These are phyloP conservation scores for Petunia secreta DNA, from an alignment of 257 asterid genomes.

Conservation along the genomic window DNA sequence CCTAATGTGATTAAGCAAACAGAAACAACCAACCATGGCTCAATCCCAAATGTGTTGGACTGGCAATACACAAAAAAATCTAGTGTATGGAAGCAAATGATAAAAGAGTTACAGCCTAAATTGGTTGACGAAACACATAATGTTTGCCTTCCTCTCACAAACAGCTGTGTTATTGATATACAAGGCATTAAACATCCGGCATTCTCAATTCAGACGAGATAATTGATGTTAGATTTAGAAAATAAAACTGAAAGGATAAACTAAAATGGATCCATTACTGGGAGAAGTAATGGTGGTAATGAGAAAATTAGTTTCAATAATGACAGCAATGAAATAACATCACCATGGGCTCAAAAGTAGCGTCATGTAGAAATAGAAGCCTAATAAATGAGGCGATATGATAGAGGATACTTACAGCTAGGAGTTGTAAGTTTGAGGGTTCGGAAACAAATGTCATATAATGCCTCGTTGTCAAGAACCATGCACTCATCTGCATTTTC, in stretches of 20 bases:
- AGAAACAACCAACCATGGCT: not conserved
- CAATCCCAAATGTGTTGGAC: not conserved
- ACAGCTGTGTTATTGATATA: not conserved
- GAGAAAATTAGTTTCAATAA: not conserved
- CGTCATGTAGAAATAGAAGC: not conserved
- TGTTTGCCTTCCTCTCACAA: not conserved
- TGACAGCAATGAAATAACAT: not conserved
- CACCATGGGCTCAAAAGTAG: not conserved
- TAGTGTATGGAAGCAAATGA: not conserved
- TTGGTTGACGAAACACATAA: not conserved
- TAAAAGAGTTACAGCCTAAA: not conserved
- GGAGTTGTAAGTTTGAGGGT: slow-evolving; percentile 35
- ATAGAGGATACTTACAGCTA: slow-evolving; percentile 25
- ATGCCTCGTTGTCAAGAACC: slow-evolving; percentile 34
- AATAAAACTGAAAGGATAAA: not conserved
- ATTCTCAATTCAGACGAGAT: not conserved
- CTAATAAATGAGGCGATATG: not conserved
- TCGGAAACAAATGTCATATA: slow-evolving; percentile 33
- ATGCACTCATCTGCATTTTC: slow-evolving; percentile 45
- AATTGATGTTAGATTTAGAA: not conserved
- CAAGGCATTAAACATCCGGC: not conserved
- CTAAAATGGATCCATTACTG: not conserved
- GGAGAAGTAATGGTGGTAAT: not conserved
- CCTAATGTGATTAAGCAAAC: not conserved
- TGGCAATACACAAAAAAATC: not conserved